Conservation (phyloP, 148 eudicot species). For the Rhododendron simsii region DNA sequence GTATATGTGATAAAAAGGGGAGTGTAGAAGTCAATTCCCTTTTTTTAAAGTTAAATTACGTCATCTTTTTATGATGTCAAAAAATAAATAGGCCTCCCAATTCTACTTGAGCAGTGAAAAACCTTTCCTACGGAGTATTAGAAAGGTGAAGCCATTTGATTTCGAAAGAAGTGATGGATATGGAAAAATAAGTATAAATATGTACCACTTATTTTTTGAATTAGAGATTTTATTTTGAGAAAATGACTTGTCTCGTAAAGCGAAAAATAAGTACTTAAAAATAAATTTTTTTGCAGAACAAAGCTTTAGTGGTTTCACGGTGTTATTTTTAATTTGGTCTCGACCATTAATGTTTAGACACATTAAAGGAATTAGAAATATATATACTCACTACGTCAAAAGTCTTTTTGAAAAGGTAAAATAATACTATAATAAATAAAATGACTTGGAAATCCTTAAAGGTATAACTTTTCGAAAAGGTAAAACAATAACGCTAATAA, state of each 20-base stretch:
- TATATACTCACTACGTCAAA: background rate
- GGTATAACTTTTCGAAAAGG: background rate
- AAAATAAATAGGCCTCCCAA: background rate
- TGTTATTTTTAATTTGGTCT: background rate
- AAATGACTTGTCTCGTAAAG: too few species aligned
- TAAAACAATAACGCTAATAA: background rate
- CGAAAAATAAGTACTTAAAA: too few species aligned
- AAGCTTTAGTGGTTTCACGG: background rate
- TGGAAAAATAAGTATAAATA: too few species aligned
- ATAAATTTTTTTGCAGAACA: too few species aligned
- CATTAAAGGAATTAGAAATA: background rate
- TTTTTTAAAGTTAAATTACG: too few species aligned
- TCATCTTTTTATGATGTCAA: background rate
- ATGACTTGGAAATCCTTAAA: background rate
- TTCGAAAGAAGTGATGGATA: background rate
- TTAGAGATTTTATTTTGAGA: too few species aligned
- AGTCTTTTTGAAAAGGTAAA: background rate
- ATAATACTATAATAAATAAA: background rate
- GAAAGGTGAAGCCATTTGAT: background rate
- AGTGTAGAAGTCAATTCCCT: too few species aligned
- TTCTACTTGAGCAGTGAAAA: background rate
- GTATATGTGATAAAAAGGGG: too few species aligned
- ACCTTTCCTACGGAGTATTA: background rate
- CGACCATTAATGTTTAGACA: background rate
- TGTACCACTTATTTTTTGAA: too few species aligned